Conservation (phyloP, 106 monocot genomes). For the Alisma plantagoaquatica region DNA sequence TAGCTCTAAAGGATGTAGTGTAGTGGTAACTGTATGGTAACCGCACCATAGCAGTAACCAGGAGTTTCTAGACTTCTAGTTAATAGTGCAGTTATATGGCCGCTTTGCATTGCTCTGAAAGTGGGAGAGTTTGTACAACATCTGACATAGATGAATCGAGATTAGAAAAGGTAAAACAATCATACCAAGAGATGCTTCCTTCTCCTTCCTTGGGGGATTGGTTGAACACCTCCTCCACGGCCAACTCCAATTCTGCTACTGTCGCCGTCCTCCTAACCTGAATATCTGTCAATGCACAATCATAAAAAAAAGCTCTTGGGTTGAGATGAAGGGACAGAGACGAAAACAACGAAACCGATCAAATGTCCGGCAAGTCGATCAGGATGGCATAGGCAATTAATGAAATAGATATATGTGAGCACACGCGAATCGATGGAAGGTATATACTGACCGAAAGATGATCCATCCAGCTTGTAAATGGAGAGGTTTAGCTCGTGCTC, state of each 20-base stretch:
- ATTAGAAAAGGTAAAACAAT: too few relatives aligned
- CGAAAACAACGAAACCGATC: background rate
- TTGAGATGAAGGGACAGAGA: too few relatives aligned
- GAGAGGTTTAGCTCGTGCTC: constrained; percentile 19
- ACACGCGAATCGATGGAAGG: background rate
- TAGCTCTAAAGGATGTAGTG: too few relatives aligned
- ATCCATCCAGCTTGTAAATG: constrained; percentile 21
- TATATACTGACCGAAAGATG: constrained; percentile 15
- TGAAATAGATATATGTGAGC: background rate
- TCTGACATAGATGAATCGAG: too few relatives aligned
- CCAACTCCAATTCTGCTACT: constrained; percentile 23
- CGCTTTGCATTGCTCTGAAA: too few relatives aligned
- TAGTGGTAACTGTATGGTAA: background rate
- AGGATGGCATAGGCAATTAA: background rate
- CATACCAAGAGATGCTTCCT: constrained; percentile 23
- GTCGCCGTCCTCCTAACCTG: constrained; percentile 16
- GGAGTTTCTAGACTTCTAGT: background rate
- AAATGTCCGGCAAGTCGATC: background rate
- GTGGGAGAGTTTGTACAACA: too few relatives aligned
- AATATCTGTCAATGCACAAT: constrained; percentile 14
- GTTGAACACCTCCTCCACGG: constrained; percentile 28
- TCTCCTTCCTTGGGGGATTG: background rate
- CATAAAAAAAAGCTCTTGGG: too few relatives aligned
- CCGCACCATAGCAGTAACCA: background rate
- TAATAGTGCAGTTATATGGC: background rate